Percentiles rank a stretch among this genome's conserved stretches.
Conservation (phyloP, 768 basidiomycete species). For the Termitomyces sp. region DNA sequence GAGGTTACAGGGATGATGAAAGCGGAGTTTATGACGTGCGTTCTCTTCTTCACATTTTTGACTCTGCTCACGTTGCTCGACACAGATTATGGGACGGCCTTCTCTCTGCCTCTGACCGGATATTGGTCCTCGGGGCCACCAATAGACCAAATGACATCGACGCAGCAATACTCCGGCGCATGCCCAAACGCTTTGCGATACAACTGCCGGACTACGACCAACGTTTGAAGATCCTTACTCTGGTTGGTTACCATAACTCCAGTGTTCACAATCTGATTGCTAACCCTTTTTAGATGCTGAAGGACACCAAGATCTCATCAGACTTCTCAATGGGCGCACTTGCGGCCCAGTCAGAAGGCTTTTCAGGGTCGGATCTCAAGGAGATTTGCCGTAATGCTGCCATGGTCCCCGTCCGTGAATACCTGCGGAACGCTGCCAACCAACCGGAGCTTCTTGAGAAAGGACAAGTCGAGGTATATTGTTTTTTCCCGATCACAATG, state of each 20-base stretch:
- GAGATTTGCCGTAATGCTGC: slow-evolving; percentile 93
- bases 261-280: neutral
- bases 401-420: slow-evolving; percentile 88
- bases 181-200: slow-evolving; percentile 95
- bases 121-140: slow-evolving; percentile 91
- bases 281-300: slow-evolving; percentile 64
- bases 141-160: slow-evolving; percentile 94
- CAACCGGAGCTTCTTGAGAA: slow-evolving; percentile 38
- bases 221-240: slow-evolving; percentile 73
- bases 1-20: slow-evolving; percentile 99
- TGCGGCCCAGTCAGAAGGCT: slow-evolving; percentile 63
- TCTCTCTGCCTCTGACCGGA: slow-evolving; percentile 71
- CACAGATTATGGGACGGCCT: slow-evolving; percentile 92
- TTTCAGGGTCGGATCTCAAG: slow-evolving; percentile 86
- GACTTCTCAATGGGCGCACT: slow-evolving; percentile 58
- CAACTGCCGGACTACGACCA: slow-evolving; percentile 75
- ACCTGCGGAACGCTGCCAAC: slow-evolving; percentile 49
- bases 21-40: slow-evolving; percentile 90
- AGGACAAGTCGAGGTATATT: slow-evolving; percentile 41
- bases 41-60: slow-evolving; percentile 1
- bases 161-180: slow-evolving; percentile 82
- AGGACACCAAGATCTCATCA: slow-evolving; percentile 63
- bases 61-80: neutral
- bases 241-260: slow-evolving; percentile 42
- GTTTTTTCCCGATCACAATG: neutral